phyloP scores from a whole-genome alignment of 305 asterid species.

The Fraxinus velutina region DNA sequence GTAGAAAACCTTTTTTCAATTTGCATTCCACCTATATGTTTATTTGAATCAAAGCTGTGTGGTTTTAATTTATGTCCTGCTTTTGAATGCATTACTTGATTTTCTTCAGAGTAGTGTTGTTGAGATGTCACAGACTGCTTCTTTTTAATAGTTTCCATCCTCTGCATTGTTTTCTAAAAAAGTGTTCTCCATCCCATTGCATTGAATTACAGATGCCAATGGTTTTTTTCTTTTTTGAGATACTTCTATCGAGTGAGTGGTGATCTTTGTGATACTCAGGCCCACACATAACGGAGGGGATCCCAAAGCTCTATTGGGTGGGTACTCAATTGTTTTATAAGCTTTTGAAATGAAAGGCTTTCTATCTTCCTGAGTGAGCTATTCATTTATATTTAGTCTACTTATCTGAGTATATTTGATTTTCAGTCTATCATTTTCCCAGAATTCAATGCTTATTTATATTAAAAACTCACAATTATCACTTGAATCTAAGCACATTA shows the following conservation, averaged over 20 bases:
- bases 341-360: conserved; percentile 37
- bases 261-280: conserved; percentile 47
- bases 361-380: conserved; percentile 29
- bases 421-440: not conserved
- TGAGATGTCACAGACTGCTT: not conserved
- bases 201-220: conserved; percentile 27
- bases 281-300: conserved; percentile 40
- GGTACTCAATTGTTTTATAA: conserved; percentile 33
- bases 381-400: not conserved
- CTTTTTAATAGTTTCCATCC: not conserved
- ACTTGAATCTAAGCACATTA: conserved; percentile 9
- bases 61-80: not conserved
- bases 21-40: not conserved
- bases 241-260: conserved; percentile 27
- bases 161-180: conserved; percentile 1
- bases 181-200: conserved; percentile 14
- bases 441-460: not conserved
- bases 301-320: conserved; percentile 47
- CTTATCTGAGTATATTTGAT: not conserved
- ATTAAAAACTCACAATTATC: not conserved
- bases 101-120: not conserved
- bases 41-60: not conserved
- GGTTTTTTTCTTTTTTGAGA: conserved; percentile 13
- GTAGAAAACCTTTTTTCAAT: not conserved
- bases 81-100: not conserved